These are phyloP conservation scores for Clarireedia sp. DNA, from an alignment of 2,329 filamentous ascomycete genomes.

Conservation along the genomic window DNA sequence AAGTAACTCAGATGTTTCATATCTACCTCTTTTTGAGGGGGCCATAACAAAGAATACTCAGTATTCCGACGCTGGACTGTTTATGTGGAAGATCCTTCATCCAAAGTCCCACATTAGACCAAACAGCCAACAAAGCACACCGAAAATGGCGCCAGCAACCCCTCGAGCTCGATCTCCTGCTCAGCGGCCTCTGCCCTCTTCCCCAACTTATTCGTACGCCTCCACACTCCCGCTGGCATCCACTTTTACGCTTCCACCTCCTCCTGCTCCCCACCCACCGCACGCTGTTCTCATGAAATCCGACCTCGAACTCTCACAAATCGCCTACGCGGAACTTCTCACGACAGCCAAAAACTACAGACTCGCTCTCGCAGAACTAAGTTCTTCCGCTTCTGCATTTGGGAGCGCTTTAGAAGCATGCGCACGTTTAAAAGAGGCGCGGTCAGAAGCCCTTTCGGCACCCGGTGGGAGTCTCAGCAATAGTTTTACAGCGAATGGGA, in stretches of 20 bases:
- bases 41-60: background rate
- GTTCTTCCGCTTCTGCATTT: constrained; percentile 54
- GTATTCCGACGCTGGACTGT: background rate
- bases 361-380: constrained; percentile 51
- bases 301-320: constrained; percentile 55
- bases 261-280: constrained; percentile 49
- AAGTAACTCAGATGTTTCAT: background rate
- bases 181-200: constrained; percentile 51
- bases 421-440: constrained; percentile 59
- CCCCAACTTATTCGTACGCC: constrained; percentile 55
- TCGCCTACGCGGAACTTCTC: constrained; percentile 54
- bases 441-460: constrained; percentile 47
- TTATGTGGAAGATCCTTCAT: background rate
- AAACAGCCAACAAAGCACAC: constrained; percentile 15
- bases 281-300: constrained; percentile 54
- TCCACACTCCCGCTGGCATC: constrained; percentile 52
- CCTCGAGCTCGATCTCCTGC: constrained; percentile 39
- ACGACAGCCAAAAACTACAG: constrained; percentile 57
- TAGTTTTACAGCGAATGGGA: constrained; percentile 41
- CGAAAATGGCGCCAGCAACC: constrained; percentile 14
- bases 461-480: constrained; percentile 22
- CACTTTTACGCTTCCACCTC: constrained; percentile 48
- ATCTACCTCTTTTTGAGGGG: background rate
- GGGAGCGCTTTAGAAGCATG: constrained; percentile 58
- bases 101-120: background rate